Percentiles rank a stretch among this genome's conserved stretches.
These are phyloP conservation scores for Dujonia santamariae DNA, from an alignment of 1,139 yeast species.

Conservation along the genomic window DNA sequence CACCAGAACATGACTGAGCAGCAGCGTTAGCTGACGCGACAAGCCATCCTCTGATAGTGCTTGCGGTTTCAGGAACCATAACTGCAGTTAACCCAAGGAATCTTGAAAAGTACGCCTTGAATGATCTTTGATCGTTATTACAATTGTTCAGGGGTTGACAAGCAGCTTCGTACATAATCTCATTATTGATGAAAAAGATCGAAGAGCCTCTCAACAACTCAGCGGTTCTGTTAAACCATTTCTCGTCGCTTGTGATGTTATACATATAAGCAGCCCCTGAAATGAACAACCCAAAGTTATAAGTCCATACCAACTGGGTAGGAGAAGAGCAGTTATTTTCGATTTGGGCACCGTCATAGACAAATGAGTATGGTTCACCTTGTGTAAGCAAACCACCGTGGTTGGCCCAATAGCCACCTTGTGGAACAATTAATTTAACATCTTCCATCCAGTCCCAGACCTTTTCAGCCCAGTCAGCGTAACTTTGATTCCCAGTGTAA, in stretches of 20 bases:
- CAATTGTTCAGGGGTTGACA: slow-evolving; percentile 67
- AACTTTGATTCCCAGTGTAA: slow-evolving; percentile 70
- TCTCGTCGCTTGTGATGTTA: slow-evolving; percentile 63
- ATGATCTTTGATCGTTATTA: slow-evolving; percentile 86
- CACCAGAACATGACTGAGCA: slow-evolving; percentile 81
- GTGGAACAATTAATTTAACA: slow-evolving; percentile 51
- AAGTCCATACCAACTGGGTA: slow-evolving; percentile 75
- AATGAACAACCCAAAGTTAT: slow-evolving; percentile 78
- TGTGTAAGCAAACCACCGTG: slow-evolving; percentile 4
- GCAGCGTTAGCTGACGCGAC: slow-evolving; percentile 73
- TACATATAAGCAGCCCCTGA: slow-evolving; percentile 83
- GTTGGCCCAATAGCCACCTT: slow-evolving; percentile 31
- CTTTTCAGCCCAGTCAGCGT: slow-evolving; percentile 75
- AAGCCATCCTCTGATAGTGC: slow-evolving; percentile 49
- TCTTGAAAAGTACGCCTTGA: slow-evolving; percentile 78
- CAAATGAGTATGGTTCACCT: slow-evolving; percentile 23
- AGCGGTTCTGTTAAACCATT: slow-evolving; percentile 65
- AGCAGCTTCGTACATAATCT: slow-evolving; percentile 72
- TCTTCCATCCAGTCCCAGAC: slow-evolving; percentile 81
- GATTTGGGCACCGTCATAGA: slow-evolving; percentile 77
- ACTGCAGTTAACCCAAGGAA: slow-evolving; percentile 73
- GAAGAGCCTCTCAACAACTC: slow-evolving; percentile 51
- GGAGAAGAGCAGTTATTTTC: slow-evolving; percentile 59
- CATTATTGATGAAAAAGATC: slow-evolving; percentile 52
- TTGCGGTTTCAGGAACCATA: slow-evolving; percentile 62